Evolutionary conservation across 2,329 filamentous ascomycete species (phyloP).

Genomic region (Verticillium longisporum): DNA sequence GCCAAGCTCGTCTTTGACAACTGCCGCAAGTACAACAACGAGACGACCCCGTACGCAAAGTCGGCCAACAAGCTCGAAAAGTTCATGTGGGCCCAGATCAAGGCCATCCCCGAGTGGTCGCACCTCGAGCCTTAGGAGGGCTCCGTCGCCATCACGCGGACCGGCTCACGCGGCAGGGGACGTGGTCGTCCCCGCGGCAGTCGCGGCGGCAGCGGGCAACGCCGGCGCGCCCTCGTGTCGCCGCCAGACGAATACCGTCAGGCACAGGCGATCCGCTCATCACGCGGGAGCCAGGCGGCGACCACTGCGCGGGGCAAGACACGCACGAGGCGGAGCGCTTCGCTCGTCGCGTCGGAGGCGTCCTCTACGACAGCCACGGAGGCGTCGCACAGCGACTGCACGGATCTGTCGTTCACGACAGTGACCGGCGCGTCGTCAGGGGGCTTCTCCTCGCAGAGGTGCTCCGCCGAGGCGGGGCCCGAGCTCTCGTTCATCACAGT

Average conservation of each 20-base stretch:
- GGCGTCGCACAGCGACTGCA: background rate
- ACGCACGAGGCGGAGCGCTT: background rate
- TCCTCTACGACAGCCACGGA: background rate
- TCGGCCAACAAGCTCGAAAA: conserved; percentile 88
- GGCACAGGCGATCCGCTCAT: background rate
- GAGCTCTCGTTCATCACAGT: background rate
- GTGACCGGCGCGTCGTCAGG: background rate
- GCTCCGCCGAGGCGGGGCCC: background rate
- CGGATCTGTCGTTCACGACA: background rate
- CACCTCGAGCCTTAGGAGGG: conserved; percentile 44
- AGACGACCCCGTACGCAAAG: conserved; percentile 91
- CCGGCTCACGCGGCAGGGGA: background rate
- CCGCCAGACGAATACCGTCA: background rate
- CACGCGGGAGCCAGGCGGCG: background rate
- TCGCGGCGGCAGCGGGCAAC: background rate
- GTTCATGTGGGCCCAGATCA: conserved; percentile 91
- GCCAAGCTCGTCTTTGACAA: conserved; percentile 89
- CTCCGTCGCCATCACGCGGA: background rate
- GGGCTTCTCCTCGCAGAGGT: background rate
- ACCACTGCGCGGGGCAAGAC: background rate
- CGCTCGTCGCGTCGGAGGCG: background rate
- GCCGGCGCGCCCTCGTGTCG: no score
- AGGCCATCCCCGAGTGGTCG: conserved; percentile 89
- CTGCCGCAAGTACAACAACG: conserved; percentile 93
- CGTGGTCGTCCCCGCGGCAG: background rate